These are phyloP conservation scores for Rubia balearica DNA, from an alignment of 305 asterid species.

Conservation along the genomic window DNA sequence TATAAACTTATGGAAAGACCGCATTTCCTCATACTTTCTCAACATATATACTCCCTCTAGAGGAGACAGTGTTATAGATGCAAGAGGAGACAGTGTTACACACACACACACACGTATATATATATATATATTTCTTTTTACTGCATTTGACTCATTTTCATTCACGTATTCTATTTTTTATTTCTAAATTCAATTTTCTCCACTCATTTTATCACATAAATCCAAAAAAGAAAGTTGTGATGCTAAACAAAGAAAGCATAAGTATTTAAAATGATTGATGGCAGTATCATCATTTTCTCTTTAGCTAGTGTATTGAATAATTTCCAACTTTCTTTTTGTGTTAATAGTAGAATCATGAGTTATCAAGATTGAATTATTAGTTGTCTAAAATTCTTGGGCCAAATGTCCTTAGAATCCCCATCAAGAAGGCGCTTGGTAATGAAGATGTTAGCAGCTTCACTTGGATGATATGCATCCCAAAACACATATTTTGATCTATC, in stretches of 20 bases:
- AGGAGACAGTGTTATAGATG: no score
- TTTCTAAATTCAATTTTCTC: no score
- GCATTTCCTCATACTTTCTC: no score
- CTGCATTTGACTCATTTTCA: no score
- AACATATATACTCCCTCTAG: no score
- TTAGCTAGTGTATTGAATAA: background rate
- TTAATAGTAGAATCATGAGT: background rate
- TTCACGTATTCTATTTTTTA: no score
- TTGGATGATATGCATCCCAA: slow-evolving; percentile 78
- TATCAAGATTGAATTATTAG: slow-evolving; percentile 19
- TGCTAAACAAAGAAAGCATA: background rate
- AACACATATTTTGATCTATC: slow-evolving; percentile 62
- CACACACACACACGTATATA: no score
- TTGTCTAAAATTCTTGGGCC: slow-evolving; percentile 56
- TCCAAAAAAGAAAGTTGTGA: no score
- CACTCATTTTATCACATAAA: no score
- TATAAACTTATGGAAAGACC: no score
- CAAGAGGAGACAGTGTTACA: no score
- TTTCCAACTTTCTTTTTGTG: background rate
- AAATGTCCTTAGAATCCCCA: slow-evolving; percentile 42
- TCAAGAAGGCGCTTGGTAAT: slow-evolving; percentile 46
- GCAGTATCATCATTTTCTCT: background rate
- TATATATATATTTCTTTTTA: no score
- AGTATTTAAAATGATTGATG: background rate
- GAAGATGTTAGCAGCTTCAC: slow-evolving; percentile 50